Evolutionary conservation across 306 rosid species (phyloP).

Genomic region (Medicago arabica): DNA sequence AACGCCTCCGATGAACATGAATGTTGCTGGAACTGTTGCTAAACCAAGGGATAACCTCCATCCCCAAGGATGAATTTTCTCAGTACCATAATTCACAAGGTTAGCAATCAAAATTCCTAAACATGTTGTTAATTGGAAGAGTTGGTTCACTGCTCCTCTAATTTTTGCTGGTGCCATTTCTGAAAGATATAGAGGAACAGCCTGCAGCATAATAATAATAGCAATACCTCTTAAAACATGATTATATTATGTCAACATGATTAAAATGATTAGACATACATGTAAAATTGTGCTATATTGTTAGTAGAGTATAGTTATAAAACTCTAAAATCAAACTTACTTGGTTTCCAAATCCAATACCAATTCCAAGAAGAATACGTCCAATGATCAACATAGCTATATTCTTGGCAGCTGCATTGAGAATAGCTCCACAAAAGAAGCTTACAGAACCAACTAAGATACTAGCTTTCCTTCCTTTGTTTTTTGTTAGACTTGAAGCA

Average conservation of each 20-base stretch:
- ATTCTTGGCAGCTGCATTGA: slow-evolving; percentile 70
- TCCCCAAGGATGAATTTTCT: slow-evolving; percentile 65
- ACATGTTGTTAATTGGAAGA: slow-evolving; percentile 76
- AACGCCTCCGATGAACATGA: slow-evolving; percentile 74
- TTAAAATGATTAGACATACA: too few species aligned
- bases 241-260: too few species aligned
- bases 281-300: too few species aligned
- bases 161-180: slow-evolving; percentile 91
- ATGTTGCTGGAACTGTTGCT: slow-evolving; percentile 72
- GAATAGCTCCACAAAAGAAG: slow-evolving; percentile 71
- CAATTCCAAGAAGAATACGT: slow-evolving; percentile 66
- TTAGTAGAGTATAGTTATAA: not conserved
- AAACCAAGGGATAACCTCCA: slow-evolving; percentile 90
- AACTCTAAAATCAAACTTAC: slow-evolving; percentile 45
- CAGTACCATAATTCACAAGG: slow-evolving; percentile 69
- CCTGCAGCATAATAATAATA: slow-evolving; percentile 51
- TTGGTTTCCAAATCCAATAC: slow-evolving; percentile 88
- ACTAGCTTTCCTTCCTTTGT: slow-evolving; percentile 52
- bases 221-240: too few species aligned
- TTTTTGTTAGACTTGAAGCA: slow-evolving; percentile 56
- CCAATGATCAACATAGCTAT: slow-evolving; percentile 73
- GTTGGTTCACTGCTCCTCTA: slow-evolving; percentile 77
- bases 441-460: slow-evolving; percentile 71
- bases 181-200: slow-evolving; percentile 88
- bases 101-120: slow-evolving; percentile 56